Evolutionary conservation across 2,329 filamentous ascomycete species (phyloP).

Genomic region (Scortechinia acanthostroma): DNA sequence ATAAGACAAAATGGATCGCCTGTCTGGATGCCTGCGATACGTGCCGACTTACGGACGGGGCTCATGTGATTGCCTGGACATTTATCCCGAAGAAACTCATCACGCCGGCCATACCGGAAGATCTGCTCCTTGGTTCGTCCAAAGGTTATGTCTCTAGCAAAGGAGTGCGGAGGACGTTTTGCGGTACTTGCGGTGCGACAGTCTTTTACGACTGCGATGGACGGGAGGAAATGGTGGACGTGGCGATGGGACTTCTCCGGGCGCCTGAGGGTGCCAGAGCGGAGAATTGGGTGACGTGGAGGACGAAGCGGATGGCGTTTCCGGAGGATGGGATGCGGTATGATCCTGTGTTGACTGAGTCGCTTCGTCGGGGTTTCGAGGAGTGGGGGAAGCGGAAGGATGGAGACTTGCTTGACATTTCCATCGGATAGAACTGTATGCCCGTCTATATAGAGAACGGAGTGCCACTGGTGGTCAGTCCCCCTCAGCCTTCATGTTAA

Average conservation of each 20-base stretch:
- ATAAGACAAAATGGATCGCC: neutral
- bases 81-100: slow-evolving; percentile 25
- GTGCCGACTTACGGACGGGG: slow-evolving; percentile 28
- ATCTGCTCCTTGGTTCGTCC: slow-evolving; percentile 14
- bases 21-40: slow-evolving; percentile 9
- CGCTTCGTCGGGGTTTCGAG: too few species aligned
- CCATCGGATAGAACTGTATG: too few species aligned
- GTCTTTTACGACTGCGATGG: slow-evolving; percentile 26
- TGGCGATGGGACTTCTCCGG: slow-evolving; percentile 29
- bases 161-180: slow-evolving; percentile 28
- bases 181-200: slow-evolving; percentile 31
- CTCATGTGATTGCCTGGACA: slow-evolving; percentile 28
- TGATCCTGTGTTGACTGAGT: too few species aligned
- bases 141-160: slow-evolving; percentile 25
- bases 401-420: too few species aligned
- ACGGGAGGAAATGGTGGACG: slow-evolving; percentile 23
- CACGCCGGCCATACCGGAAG: slow-evolving; percentile 18
- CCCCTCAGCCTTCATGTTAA: too few species aligned
- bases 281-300: slow-evolving; percentile 32
- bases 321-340: neutral
- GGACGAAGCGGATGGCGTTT: slow-evolving; percentile 11
- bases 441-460: too few species aligned
- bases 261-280: slow-evolving; percentile 25
- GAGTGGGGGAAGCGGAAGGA: too few species aligned
- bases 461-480: too few species aligned